phyloP scores from a whole-genome alignment of 192 early-diverging fungal genomes.

The Entomortierella beljakovae region DNA sequence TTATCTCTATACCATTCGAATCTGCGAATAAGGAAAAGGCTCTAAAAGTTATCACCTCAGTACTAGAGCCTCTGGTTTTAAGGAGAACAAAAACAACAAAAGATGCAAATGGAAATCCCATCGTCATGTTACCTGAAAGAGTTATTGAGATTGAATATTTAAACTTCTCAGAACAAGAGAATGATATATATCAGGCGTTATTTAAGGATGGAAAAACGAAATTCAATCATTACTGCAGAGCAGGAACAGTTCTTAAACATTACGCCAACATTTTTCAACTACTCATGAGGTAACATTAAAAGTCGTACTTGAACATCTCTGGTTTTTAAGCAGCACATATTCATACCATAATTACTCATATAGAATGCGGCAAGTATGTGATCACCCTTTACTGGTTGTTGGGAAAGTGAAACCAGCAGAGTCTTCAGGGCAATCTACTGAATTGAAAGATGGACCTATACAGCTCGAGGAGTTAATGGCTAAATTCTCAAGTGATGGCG shows the following conservation, averaged over 20 bases:
- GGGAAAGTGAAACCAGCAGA: conserved; percentile 25
- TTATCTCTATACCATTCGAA: conserved; percentile 81
- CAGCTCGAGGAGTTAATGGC: conserved; percentile 58
- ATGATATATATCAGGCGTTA: conserved; percentile 76
- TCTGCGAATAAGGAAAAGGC: conserved; percentile 62
- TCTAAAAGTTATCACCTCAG: conserved; percentile 64
- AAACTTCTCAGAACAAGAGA: conserved; percentile 70
- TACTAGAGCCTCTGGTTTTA: conserved; percentile 81
- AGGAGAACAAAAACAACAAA: conserved; percentile 89
- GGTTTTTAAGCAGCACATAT: too few relatives aligned
- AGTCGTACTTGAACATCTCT: too few relatives aligned
- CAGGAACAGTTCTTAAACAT: conserved; percentile 72
- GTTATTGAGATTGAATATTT: conserved; percentile 70
- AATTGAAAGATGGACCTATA: conserved; percentile 46
- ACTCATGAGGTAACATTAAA: conserved; percentile 62
- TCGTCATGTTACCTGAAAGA: conserved; percentile 82
- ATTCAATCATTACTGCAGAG: conserved; percentile 66
- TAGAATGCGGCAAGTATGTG: conserved; percentile 76
- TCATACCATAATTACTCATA: too few relatives aligned
- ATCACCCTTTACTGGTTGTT: conserved; percentile 70
- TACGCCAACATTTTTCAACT: conserved; percentile 78
- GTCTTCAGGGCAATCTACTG: conserved; percentile 9
- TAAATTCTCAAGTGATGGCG: conserved; percentile 34
- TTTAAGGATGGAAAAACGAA: conserved; percentile 75
- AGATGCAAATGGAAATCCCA: conserved; percentile 77